Evolutionary conservation across 805 yeast genomes (phyloP).

Genomic region (Monosporozyma solicola): DNA sequence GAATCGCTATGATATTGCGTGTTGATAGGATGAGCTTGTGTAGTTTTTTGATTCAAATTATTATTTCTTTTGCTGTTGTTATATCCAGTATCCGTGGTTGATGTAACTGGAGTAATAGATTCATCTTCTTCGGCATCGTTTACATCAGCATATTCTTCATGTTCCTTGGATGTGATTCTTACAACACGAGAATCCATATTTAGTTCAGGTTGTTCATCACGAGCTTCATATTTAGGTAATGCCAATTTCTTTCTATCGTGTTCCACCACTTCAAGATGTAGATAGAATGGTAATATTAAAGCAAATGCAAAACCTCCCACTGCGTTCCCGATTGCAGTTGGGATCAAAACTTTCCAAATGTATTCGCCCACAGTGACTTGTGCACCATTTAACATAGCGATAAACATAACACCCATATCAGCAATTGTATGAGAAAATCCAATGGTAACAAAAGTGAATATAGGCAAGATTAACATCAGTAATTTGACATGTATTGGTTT

Average conservation of each 20-base stretch:
- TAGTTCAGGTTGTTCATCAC: slow-evolving; percentile 74
- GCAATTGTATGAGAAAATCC: slow-evolving; percentile 80
- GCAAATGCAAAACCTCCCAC: slow-evolving; percentile 72
- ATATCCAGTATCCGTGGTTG: neutral
- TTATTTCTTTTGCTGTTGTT: too few relatives aligned
- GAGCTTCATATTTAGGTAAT: slow-evolving; percentile 59
- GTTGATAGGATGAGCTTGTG: neutral
- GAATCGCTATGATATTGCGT: neutral
- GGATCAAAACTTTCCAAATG: slow-evolving; percentile 65
- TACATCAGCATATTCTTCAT: slow-evolving; percentile 6
- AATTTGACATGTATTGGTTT: slow-evolving; percentile 73
- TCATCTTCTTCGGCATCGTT: slow-evolving; percentile 6
- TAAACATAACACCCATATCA: slow-evolving; percentile 62
- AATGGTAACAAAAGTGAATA: slow-evolving; percentile 67
- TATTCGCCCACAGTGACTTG: slow-evolving; percentile 52
- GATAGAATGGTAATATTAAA: slow-evolving; percentile 57
- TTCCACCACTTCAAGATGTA: slow-evolving; percentile 66
- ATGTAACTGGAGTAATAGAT: neutral
- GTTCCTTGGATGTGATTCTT: slow-evolving; percentile 30
- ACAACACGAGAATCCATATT: slow-evolving; percentile 74
- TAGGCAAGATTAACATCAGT: slow-evolving; percentile 53
- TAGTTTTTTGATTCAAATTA: neutral
- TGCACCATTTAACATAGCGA: slow-evolving; percentile 62
- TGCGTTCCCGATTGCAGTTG: slow-evolving; percentile 66
- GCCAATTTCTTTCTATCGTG: slow-evolving; percentile 52